A percentile compares a stretch with the other conserved stretches of the same genome.
Evolutionary conservation across 75 land plant species (phyloP).

Genomic region (Pinus taeda): DNA sequence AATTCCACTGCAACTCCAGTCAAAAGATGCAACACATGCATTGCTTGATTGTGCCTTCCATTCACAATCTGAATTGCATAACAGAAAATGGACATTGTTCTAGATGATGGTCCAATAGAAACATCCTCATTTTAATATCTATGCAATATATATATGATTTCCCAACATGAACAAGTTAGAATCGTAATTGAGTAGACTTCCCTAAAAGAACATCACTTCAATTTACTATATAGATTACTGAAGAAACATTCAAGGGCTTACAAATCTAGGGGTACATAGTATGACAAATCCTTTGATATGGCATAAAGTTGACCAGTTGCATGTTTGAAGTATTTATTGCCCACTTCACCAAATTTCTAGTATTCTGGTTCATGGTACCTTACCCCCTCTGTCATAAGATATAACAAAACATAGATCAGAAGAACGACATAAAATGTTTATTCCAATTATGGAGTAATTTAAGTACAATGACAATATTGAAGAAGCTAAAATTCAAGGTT

Average conservation of each 20-base stretch:
- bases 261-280: slow-evolving; percentile 78
- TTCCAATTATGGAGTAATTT: too few species aligned
- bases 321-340: slow-evolving; percentile 95
- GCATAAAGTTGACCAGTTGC: slow-evolving; percentile 99
- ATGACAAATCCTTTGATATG: slow-evolving; percentile 89
- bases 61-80: slow-evolving; percentile 41
- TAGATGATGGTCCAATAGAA: slow-evolving; percentile 44
- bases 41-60: slow-evolving; percentile 75
- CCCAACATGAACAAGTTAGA: background rate
- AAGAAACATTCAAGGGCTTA: slow-evolving; percentile 20
- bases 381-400: slow-evolving; percentile 45
- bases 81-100: background rate
- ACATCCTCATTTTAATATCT: slow-evolving; percentile 94
- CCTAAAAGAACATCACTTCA: background rate
- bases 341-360: slow-evolving; percentile 99
- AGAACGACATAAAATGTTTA: too few species aligned
- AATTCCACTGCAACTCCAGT: slow-evolving; percentile 93
- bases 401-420: too few species aligned
- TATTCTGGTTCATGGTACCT: slow-evolving; percentile 97
- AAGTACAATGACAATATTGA: too few species aligned
- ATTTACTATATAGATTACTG: background rate
- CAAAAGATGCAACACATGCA: slow-evolving; percentile 72
- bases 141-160: slow-evolving; percentile 59
- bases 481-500: too few species aligned
- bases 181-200: background rate